Conservation (phyloP, 2,329 filamentous ascomycete genomes). For the Cercospora sp. region DNA sequence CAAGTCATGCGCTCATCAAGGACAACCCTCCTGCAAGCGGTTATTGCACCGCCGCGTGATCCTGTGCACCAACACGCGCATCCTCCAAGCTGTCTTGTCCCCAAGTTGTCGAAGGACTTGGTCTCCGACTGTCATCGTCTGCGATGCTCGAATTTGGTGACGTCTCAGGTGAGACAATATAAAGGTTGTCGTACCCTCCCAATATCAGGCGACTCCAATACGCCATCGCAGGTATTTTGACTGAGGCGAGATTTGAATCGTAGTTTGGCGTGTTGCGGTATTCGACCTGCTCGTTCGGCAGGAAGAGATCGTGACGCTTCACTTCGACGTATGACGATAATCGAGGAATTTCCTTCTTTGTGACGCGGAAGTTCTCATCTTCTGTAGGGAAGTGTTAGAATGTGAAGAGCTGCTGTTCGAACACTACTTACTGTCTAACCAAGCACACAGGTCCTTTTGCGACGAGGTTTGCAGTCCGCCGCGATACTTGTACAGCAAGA, state of each 20-base stretch:
- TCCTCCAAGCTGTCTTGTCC: constrained; percentile 26
- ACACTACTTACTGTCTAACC: constrained; percentile 38
- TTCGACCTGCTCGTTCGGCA: constrained; percentile 41
- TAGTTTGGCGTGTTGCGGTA: constrained; percentile 44
- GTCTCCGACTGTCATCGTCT: constrained; percentile 34
- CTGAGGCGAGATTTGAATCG: constrained; percentile 50
- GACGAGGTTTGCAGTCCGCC: constrained; percentile 47
- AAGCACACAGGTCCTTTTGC: constrained; percentile 47
- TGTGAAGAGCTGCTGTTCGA: background rate
- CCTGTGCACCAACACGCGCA: constrained; percentile 8
- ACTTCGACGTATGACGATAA: constrained; percentile 50
- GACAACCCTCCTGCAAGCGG: background rate
- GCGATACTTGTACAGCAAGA: constrained; percentile 46
- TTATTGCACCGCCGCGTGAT: constrained; percentile 8
- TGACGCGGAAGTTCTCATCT: constrained; percentile 50
- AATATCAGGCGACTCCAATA: constrained; percentile 51
- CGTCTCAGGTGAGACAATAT: constrained; percentile 50
- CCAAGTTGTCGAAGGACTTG: constrained; percentile 37
- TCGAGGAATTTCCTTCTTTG: constrained; percentile 50
- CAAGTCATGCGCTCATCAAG: background rate
- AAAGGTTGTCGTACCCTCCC: constrained; percentile 51
- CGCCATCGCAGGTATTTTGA: constrained; percentile 48
- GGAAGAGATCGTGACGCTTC: constrained; percentile 49
- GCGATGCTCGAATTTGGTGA: constrained; percentile 39
- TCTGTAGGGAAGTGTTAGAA: background rate